These are phyloP conservation scores for Fagus crenata DNA, from an alignment of 306 rosid species.

Conservation along the genomic window DNA sequence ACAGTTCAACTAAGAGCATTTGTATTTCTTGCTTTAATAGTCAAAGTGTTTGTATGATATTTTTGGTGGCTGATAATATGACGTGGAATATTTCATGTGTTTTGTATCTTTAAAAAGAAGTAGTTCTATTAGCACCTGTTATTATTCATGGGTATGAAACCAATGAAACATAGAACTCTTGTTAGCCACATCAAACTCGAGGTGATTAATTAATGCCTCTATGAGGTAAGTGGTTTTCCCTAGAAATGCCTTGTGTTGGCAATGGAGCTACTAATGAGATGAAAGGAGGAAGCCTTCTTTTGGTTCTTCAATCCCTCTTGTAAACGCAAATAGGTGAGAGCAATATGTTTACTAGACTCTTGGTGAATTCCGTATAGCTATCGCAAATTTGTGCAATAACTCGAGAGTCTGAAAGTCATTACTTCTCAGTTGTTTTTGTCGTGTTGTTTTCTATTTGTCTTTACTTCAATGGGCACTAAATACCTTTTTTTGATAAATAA, in stretches of 20 bases:
- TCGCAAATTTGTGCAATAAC: neutral
- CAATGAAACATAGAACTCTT: neutral
- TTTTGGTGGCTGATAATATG: constrained; percentile 4
- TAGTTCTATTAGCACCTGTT: neutral
- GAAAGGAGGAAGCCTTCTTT: neutral
- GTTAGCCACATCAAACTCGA: neutral
- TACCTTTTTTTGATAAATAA: constrained; percentile 44
- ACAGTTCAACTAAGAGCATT: neutral
- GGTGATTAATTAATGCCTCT: neutral
- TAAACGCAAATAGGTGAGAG: neutral
- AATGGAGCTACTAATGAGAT: neutral
- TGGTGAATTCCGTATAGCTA: neutral
- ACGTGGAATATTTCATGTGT: neutral
- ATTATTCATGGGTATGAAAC: neutral
- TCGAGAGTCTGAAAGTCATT: neutral
- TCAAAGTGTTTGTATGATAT: constrained; percentile 5
- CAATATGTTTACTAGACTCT: neutral
- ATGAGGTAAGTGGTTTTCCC: constrained; percentile 7
- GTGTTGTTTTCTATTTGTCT: constrained; percentile 19
- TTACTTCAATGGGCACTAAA: constrained; percentile 33
- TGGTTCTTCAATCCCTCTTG: neutral
- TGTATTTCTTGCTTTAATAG: neutral
- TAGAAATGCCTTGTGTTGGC: constrained; percentile 15
- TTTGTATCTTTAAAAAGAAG: neutral
- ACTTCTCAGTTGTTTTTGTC: neutral